A percentile compares a stretch with the other conserved stretches of the same genome.
These are phyloP conservation scores for Dendrocalamus latiflorus DNA, from an alignment of 202 grass and related monocot species.

Conservation along the genomic window DNA sequence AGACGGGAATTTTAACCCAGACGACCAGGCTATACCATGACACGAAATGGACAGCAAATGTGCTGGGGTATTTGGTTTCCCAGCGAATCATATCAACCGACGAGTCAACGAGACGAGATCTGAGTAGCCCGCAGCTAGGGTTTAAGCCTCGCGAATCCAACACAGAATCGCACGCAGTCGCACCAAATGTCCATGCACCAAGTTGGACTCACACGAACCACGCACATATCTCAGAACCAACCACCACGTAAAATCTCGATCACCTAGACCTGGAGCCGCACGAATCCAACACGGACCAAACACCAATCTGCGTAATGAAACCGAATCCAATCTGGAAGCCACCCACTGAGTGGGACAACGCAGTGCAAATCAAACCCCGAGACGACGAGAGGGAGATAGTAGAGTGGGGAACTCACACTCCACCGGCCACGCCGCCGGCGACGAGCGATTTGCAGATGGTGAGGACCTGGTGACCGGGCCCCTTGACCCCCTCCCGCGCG, in stretches of 20 bases:
- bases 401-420: slow-evolving; percentile 54
- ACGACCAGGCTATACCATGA: not conserved
- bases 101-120: slow-evolving; percentile 20
- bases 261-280: not conserved
- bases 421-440: slow-evolving; percentile 87
- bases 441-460: slow-evolving; percentile 87
- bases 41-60: not conserved
- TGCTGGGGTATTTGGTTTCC: not conserved
- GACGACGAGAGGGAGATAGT: not conserved
- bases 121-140: not conserved
- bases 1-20: not conserved
- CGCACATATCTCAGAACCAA: not conserved
- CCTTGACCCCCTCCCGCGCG: slow-evolving; percentile 87
- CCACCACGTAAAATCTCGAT: not conserved
- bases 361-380: not conserved
- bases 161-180: slow-evolving; percentile 4
- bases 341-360: not conserved
- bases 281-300: not conserved
- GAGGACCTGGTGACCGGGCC: slow-evolving; percentile 66
- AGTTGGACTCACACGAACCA: not conserved
- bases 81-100: not conserved
- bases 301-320: not conserved
- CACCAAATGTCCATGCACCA: not conserved
- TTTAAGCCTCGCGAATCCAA: slow-evolving; percentile 29
- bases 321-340: not conserved